Percentiles rank a stretch among this genome's conserved stretches.
Evolutionary conservation across 2,329 filamentous ascomycete species (phyloP).

Genomic region (Colletotrichum lentis): DNA sequence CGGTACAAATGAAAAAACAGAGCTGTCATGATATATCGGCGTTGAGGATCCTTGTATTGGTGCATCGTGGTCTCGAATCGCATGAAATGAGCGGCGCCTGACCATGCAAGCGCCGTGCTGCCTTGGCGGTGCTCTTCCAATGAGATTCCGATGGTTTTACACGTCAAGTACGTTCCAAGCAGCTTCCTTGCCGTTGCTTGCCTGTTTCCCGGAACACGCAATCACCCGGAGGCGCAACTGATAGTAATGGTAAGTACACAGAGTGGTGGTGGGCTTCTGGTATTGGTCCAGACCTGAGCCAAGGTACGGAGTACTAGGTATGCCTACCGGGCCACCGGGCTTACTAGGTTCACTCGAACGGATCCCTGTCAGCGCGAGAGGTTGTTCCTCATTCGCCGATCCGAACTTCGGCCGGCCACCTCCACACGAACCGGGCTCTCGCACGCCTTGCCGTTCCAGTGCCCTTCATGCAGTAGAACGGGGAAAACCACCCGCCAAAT

Average conservation of each 20-base stretch:
- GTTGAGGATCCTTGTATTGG: constrained; percentile 3
- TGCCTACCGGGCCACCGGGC: not conserved
- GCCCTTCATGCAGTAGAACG: constrained; percentile 12
- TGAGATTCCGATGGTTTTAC: not conserved
- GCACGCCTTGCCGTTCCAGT: not conserved
- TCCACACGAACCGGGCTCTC: constrained; percentile 30
- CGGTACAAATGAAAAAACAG: constrained; percentile 1
- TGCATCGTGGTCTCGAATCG: constrained; percentile 17
- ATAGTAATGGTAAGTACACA: not conserved
- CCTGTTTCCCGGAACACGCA: no score
- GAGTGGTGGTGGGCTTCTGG: not conserved
- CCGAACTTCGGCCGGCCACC: constrained; percentile 28
- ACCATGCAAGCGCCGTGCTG: constrained; percentile 5
- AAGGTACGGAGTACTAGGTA: no score
- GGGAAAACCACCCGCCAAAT: constrained; percentile 24
- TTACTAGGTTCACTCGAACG: not conserved
- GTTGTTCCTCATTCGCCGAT: constrained; percentile 19
- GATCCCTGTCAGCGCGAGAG: constrained; percentile 1
- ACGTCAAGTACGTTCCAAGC: constrained; percentile 12
- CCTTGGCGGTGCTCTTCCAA: not conserved
- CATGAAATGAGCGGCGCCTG: not conserved
- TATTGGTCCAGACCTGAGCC: not conserved
- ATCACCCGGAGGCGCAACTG: not conserved
- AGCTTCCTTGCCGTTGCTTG: not conserved
- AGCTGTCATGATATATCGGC: constrained; percentile 10